These are phyloP conservation scores for Rhizophagus clarus DNA, from an alignment of 192 early-diverging fungal species.

Conservation along the genomic window DNA sequence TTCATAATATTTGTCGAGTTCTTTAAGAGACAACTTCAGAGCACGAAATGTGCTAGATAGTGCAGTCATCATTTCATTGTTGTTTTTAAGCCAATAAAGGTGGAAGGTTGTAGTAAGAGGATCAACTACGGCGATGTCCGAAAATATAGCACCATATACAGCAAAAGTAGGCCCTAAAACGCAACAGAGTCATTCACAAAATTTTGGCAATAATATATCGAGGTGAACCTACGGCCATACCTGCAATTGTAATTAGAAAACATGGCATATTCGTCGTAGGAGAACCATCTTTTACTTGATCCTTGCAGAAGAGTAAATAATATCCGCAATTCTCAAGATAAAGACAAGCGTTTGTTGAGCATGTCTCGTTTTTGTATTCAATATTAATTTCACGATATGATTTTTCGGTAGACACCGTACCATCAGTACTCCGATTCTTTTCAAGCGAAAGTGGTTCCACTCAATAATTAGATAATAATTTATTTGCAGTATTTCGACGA, in stretches of 20 bases:
- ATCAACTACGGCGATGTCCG: neutral
- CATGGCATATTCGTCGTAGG: neutral
- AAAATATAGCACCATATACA: neutral
- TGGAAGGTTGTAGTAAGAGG: neutral
- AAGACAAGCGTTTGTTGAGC: neutral
- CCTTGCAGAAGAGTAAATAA: neutral
- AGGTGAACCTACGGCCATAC: neutral
- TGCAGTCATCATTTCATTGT: neutral
- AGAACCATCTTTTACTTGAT: neutral
- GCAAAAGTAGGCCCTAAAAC: neutral
- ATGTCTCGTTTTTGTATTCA: neutral
- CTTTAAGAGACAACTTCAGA: neutral
- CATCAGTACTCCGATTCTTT: neutral
- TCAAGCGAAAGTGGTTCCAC: too few relatives aligned
- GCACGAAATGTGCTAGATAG: neutral
- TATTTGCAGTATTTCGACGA: too few relatives aligned
- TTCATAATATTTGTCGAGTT: neutral
- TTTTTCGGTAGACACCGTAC: neutral
- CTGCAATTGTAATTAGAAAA: neutral
- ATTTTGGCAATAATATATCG: neutral
- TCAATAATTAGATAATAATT: too few relatives aligned
- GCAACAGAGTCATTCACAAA: neutral
- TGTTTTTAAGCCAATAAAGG: neutral
- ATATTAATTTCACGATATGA: neutral
- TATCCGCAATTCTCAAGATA: neutral